A percentile compares a stretch with the other conserved stretches of the same genome.
phyloP scores from a whole-genome alignment of 257 asterid species.

The Paraleonurus japonicus region DNA sequence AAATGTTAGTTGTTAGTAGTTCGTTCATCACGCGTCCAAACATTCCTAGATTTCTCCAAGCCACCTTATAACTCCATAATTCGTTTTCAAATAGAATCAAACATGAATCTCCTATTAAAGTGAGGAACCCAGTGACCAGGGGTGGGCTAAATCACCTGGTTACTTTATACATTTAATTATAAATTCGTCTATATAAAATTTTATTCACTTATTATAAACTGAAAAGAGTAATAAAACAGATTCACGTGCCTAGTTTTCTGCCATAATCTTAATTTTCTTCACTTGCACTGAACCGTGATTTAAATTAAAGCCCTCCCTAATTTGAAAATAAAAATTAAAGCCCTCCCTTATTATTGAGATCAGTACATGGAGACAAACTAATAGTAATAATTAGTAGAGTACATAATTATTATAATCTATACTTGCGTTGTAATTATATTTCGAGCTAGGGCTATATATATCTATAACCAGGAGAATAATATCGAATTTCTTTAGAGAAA shows the following conservation, averaged over 20 bases:
- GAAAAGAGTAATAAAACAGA: background rate
- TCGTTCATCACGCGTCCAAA: too few relatives aligned
- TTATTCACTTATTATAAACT: too few relatives aligned
- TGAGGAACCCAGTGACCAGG: too few relatives aligned
- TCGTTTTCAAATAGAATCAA: too few relatives aligned
- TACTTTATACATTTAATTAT: too few relatives aligned
- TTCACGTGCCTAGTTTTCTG: background rate
- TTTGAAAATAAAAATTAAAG: background rate
- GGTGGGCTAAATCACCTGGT: too few relatives aligned
- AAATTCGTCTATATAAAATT: too few relatives aligned
- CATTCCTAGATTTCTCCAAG: too few relatives aligned
- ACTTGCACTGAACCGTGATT: background rate
- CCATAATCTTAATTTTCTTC: too few relatives aligned
- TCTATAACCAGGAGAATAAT: slow-evolving; percentile 6
- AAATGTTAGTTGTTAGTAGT: too few relatives aligned
- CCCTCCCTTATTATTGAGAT: background rate
- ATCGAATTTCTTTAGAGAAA: background rate
- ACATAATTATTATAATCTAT: background rate
- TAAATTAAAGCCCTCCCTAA: background rate
- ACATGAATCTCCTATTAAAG: too few relatives aligned
- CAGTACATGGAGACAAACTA: background rate
- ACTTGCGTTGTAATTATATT: background rate
- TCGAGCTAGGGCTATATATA: background rate
- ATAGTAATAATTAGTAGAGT: background rate
- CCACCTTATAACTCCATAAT: too few relatives aligned